phyloP scores from a whole-genome alignment of 1,284 basidiomycete genomes.

The Ganoderma lucidum region DNA sequence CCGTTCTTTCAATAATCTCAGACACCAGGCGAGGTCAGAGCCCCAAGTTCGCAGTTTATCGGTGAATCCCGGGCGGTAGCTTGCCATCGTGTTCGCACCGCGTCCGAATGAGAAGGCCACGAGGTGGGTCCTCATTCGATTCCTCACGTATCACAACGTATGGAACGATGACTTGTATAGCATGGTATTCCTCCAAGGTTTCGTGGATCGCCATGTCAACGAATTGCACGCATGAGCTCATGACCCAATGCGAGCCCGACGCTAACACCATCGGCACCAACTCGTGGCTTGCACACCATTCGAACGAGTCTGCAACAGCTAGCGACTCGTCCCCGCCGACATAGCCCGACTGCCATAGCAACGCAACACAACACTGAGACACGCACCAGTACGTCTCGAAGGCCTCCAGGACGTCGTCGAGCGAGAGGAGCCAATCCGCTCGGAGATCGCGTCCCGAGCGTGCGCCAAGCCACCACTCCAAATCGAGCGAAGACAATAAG shows the following conservation, averaged over 20 bases:
- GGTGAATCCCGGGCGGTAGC: not conserved
- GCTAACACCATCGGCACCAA: constrained; percentile 1
- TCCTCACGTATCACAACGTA: not conserved
- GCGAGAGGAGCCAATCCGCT: constrained; percentile 8
- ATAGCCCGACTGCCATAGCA: constrained; percentile 15
- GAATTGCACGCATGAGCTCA: not conserved
- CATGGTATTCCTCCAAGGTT: constrained; percentile 1
- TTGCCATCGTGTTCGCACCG: not conserved
- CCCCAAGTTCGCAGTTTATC: not conserved
- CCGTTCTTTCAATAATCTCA: constrained; percentile 1
- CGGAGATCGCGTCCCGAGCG: constrained; percentile 21
- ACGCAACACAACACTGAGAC: constrained; percentile 15
- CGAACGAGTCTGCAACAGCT: constrained; percentile 10
- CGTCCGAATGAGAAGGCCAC: not conserved
- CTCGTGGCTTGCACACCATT: constrained; percentile 8
- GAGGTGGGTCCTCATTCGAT: not conserved
- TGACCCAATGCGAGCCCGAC: not conserved
- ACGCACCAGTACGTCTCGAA: not conserved
- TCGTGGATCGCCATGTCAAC: constrained; percentile 10
- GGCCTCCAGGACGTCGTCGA: not conserved
- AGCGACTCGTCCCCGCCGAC: not conserved
- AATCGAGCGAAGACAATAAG: constrained; percentile 36
- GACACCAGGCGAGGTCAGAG: constrained; percentile 6
- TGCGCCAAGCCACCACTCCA: constrained; percentile 19
- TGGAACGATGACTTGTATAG: not conserved